These are phyloP conservation scores for Cubamyces sp. DNA, from an alignment of 768 basidiomycete species.

Conservation along the genomic window DNA sequence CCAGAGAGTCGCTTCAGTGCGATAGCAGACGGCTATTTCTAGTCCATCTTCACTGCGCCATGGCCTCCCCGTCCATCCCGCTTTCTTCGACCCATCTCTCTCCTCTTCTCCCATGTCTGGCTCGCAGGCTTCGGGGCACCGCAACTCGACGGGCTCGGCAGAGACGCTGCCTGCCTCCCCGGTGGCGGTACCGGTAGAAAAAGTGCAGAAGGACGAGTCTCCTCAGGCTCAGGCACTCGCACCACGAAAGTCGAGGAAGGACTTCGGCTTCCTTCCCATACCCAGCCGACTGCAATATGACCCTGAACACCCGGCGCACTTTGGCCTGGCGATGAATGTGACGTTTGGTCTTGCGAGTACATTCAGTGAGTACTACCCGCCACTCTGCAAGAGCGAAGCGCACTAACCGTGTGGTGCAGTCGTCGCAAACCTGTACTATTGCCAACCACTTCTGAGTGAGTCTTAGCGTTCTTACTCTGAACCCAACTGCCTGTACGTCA, in stretches of 20 bases:
- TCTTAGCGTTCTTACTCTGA: not conserved
- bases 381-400: not conserved
- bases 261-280: conserved; percentile 52
- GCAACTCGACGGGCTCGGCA: conserved; percentile 1
- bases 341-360: conserved; percentile 54
- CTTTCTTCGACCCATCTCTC: not conserved
- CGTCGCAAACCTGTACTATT: conserved; percentile 82
- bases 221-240: not conserved
- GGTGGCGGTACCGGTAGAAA: not conserved
- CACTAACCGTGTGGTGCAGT: conserved; percentile 38
- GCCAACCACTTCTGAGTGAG: conserved; percentile 75
- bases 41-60: not conserved
- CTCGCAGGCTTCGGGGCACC: not conserved
- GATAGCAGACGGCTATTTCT: not conserved
- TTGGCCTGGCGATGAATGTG: conserved; percentile 45
- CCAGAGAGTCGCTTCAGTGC: not conserved
- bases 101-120: not conserved
- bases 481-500: conserved; percentile 22
- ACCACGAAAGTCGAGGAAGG: conserved; percentile 2
- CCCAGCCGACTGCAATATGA: conserved; percentile 47
- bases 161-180: conserved; percentile 8
- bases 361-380: conserved; percentile 38
- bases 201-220: not conserved
- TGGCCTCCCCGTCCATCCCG: not conserved
- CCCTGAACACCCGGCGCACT: conserved; percentile 41